Base-by-base conservation (phyloP, 805 yeast genomes). In the Starmerella tilneyi region DNA sequence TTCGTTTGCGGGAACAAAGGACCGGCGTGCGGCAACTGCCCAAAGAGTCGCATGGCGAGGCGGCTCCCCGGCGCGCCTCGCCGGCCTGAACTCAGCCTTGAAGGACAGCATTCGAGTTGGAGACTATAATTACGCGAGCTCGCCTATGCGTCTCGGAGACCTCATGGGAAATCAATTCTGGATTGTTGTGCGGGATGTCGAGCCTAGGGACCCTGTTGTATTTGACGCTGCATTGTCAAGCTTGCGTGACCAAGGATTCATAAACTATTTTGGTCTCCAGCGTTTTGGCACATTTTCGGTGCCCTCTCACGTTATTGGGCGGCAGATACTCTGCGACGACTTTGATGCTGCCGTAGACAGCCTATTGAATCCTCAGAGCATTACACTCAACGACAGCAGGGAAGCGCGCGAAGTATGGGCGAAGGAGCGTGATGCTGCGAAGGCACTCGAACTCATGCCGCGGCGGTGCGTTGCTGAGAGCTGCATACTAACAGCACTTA, bases 231-330 rank as follows among this genome's bases (percentile, higher is more conserved):
- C 85, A 15, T 60, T 62, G 12, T 60, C 66, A 9, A 72, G 85
- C 21, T 69, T 88, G 52, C 67, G 68, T 41, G 68, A 68, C 1
- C 68, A 72, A 23, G 99, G 99, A 0, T 92, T 84, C 58, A 81
- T 92, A 52, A 92, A 92, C 63, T 92, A 92, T 60, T 92, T 74
- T 61, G 99, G 99, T n/a, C 81, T 92, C 88, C 99, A 92, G 68
- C 71, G 99, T 59, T 92, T 92, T 62, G 99, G 99, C 23, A 88
- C 98, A 0, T 89, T 85, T 59, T 83, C 96, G 11, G 72, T 86
- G 23, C 84, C 97, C 2, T 88, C 98, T 0, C 96, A 92, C 63
- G 74, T 72, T 24, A 70, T 88, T 44, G 99, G 99, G 40, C 75
- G 75, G 50, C 72, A 72, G 50, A 69, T 89, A 22, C 65, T 92